A percentile compares a stretch with the other conserved stretches of the same genome.
These are phyloP conservation scores for Cystodermella granulosa DNA, from an alignment of 1,284 basidiomycete species.

Conservation along the genomic window DNA sequence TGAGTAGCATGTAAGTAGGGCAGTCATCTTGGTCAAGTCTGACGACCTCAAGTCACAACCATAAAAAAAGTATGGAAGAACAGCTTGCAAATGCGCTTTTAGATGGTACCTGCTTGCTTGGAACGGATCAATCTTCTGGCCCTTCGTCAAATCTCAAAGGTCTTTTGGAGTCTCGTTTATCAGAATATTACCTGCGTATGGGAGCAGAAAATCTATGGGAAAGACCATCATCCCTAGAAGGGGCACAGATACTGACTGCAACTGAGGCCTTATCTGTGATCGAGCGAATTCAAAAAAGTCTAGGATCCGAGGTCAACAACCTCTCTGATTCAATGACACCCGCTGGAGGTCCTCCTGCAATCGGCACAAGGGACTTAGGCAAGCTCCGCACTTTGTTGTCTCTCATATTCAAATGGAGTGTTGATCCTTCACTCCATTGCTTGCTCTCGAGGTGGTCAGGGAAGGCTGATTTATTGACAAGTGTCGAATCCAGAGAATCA, in stretches of 20 bases:
- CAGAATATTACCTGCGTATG: conserved; percentile 38
- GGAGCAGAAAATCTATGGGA: conserved; percentile 16
- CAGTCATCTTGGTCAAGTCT: no score
- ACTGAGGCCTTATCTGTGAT: conserved; percentile 52
- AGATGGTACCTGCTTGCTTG: conserved; percentile 20
- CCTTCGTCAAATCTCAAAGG: conserved; percentile 31
- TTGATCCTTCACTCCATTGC: conserved; percentile 48
- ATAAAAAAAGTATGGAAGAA: no score
- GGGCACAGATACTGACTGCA: conserved; percentile 53
- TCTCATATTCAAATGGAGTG: conserved; percentile 66
- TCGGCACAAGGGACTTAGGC: conserved; percentile 64
- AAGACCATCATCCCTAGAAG: conserved; percentile 33
- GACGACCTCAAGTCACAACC: no score
- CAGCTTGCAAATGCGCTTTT: conserved; percentile 6
- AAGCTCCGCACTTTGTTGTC: conserved; percentile 60
- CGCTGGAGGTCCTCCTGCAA: conserved; percentile 24
- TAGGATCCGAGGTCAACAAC: conserved; percentile 21
- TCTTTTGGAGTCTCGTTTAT: conserved; percentile 40
- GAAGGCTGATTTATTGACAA: no score
- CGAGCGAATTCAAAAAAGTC: conserved; percentile 47
- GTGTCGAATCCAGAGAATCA: no score
- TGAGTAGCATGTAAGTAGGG: no score
- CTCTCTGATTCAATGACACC: conserved; percentile 4
- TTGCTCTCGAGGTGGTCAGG: conserved; percentile 5
- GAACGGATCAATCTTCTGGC: conserved; percentile 10